phyloP scores from a whole-genome alignment of 176 grass and related monocot genomes.

The Paspalum notatum region DNA sequence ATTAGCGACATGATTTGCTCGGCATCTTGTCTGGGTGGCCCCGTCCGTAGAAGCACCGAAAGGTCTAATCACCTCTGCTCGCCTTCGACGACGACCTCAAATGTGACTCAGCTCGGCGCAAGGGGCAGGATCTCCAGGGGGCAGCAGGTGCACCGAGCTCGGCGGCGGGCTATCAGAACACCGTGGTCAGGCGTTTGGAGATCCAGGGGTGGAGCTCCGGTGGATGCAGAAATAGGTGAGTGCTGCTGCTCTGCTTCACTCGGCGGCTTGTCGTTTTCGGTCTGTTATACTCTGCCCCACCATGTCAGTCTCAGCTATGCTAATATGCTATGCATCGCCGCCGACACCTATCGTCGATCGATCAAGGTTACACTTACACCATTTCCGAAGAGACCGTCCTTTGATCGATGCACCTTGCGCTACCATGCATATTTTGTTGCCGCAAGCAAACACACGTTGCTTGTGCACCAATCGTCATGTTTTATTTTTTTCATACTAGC shows the following conservation, averaged over 20 bases:
- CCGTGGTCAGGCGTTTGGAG: not conserved
- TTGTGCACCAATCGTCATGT: not conserved
- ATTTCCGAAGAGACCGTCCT: not conserved
- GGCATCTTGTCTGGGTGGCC: not conserved
- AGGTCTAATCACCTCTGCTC: not conserved
- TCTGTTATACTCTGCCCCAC: too few relatives aligned
- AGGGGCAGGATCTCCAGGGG: not conserved
- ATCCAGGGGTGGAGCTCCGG: not conserved
- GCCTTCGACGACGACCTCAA: not conserved
- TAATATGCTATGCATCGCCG: too few relatives aligned
- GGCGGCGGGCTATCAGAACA: not conserved
- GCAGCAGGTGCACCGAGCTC: not conserved
- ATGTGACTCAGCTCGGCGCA: not conserved
- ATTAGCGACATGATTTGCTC: constrained; percentile 19
- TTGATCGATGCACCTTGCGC: not conserved
- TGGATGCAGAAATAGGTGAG: not conserved
- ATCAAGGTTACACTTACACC: not conserved
- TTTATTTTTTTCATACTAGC: too few relatives aligned
- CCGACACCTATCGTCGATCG: not conserved
- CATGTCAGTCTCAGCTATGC: not conserved
- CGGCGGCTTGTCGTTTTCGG: too few relatives aligned
- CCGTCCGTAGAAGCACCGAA: not conserved
- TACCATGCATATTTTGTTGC: not conserved
- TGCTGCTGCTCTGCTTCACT: not conserved
- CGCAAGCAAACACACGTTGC: not conserved